phyloP scores from a whole-genome alignment of 257 asterid species.

The Nicotiana otophora region DNA sequence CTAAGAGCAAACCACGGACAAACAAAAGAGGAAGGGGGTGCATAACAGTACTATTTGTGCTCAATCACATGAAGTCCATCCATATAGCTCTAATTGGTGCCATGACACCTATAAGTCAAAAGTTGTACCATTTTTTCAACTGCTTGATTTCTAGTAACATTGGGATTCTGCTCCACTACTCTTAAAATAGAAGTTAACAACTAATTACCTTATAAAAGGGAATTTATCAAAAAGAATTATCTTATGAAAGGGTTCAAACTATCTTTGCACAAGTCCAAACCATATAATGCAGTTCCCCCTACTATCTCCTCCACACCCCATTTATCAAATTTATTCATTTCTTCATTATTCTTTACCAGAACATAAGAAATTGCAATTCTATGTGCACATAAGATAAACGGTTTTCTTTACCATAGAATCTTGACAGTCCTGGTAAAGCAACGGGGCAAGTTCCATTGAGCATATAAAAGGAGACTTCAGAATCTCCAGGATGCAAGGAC shows the following conservation, averaged over 20 bases:
- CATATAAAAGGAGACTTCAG: too few relatives aligned
- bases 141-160: neutral
- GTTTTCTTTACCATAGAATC: neutral
- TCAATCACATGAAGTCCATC: constrained; percentile 9
- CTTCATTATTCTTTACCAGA: neutral
- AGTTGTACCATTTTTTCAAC: neutral
- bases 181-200: neutral
- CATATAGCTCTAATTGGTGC: neutral
- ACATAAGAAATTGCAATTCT: neutral
- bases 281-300: neutral
- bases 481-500: too few relatives aligned
- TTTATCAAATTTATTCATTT: neutral
- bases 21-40: neutral
- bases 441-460: neutral
- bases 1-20: neutral
- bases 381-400: neutral
- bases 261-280: neutral
- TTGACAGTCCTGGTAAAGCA: neutral
- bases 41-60: neutral
- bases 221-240: neutral
- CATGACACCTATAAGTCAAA: neutral
- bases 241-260: neutral
- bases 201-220: neutral
- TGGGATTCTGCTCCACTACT: neutral
- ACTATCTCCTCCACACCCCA: neutral